Percentiles rank a stretch among this genome's conserved stretches.
phyloP scores from a whole-genome alignment of 306 rosid species.

The Rosa multiflora region DNA sequence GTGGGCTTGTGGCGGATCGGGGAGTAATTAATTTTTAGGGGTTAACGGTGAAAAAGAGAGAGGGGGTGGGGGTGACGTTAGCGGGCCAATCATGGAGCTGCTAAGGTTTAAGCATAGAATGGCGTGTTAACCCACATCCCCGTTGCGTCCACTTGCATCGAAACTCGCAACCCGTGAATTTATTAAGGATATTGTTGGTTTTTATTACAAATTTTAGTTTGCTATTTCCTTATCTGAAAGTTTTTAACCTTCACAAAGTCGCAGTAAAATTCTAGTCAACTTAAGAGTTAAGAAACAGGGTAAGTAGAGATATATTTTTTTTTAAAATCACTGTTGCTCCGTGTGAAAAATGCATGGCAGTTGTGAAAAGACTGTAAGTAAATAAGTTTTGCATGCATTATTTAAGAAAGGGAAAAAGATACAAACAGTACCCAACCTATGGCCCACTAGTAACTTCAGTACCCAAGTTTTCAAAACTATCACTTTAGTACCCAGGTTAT shows the following conservation, averaged over 20 bases:
- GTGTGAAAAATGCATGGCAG: too few species aligned
- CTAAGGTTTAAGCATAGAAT: conserved; percentile 43
- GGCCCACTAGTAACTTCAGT: too few species aligned
- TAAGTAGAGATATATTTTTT: too few species aligned
- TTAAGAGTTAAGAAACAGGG: too few species aligned
- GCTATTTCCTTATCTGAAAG: background rate
- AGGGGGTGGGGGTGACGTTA: conserved; percentile 29
- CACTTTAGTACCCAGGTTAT: too few species aligned
- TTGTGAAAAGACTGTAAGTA: too few species aligned
- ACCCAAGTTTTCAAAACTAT: too few species aligned
- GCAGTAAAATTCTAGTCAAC: background rate
- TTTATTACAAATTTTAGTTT: background rate
- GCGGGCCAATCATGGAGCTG: conserved; percentile 41
- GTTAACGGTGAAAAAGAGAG: background rate
- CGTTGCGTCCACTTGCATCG: conserved; percentile 40
- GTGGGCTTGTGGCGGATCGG: conserved; percentile 5
- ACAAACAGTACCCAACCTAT: too few species aligned
- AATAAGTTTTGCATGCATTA: too few species aligned
- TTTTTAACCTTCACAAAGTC: background rate
- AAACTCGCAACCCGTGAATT: conserved; percentile 34
- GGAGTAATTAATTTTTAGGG: background rate
- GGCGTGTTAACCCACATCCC: conserved; percentile 33
- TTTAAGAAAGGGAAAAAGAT: too few species aligned
- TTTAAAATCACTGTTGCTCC: too few species aligned
- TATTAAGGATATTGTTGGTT: conserved; percentile 3